Evolutionary conservation across 768 basidiomycete species (phyloP), one percentile per base, ranked within the genome.

Genomic region (Phaffia australis): DNA sequence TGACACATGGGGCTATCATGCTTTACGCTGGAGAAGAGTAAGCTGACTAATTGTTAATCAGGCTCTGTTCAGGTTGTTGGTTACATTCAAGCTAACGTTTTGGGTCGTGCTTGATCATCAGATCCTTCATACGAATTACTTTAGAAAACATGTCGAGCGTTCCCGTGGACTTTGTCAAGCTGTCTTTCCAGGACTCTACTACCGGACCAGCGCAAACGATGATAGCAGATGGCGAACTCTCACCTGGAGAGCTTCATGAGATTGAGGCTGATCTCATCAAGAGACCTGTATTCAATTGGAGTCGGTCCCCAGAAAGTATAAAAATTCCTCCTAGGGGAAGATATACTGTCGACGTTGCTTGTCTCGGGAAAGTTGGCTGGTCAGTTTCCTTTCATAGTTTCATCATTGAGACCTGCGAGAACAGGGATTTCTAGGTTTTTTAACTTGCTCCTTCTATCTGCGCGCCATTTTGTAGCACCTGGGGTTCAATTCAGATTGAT

Each of bases 1-100:
- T 95, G 25, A 93, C 88, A 0, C 91, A 95, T 71, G 91, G 90
- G 1, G 90, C 93, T 0, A 79, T 97, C 29, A 94, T 95, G 89
- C 79, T 98, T 60, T 97, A 94, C 73, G 84, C 94, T 57, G 95
- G 95, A 46, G 95, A 99, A 79, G 85, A 78, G 93, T 91, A 69
- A 68, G 84, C 78, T 7, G 35, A 42, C 35, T 11, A 11, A 42
- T 42, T 42, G 35, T 42, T 11, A 42, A 42, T 42, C 35, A 5
- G 35, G 11, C 4, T 11, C 11, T 42, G 11, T 42, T 11, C 11
- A 42, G 35, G 6, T 11, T 42, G 11, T 42, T 42, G 35, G 4
- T 42, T 11, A 11, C 5, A 14, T 47, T 64, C 30, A 27, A 29
- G 69, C 21, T 23, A 16, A 25, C 35, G 29, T 69, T 63, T 66